phyloP scores from a whole-genome alignment of 2,329 filamentous ascomycete species.

The Aspergillus arachidicola region DNA sequence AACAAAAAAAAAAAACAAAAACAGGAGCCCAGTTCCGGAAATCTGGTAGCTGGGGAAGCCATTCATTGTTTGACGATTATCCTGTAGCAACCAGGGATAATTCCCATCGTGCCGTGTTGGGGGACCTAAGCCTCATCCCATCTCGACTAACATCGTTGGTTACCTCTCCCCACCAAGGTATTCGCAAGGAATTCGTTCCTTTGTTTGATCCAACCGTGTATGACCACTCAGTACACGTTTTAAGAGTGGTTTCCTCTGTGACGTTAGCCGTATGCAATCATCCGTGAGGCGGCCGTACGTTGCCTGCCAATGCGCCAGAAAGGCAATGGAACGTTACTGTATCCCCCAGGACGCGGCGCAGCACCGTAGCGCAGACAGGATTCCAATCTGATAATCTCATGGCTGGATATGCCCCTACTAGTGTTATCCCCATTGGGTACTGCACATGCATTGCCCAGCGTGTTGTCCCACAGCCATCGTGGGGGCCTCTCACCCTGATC shows the following conservation, averaged over 20 bases:
- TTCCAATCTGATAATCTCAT: constrained; percentile 6
- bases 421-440: neutral
- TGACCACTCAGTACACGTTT: neutral
- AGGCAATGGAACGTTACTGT: neutral
- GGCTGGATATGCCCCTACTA: neutral
- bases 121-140: neutral
- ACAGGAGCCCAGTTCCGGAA: neutral
- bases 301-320: constrained; percentile 1
- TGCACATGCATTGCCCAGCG: constrained; percentile 2
- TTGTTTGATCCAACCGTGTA: neutral
- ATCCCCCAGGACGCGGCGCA: neutral
- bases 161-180: neutral
- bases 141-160: neutral
- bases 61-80: neutral
- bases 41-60: neutral
- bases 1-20: neutral
- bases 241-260: neutral
- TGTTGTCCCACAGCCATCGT: constrained; percentile 5
- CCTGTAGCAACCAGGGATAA: neutral
- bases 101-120: neutral
- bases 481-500: constrained; percentile 1
- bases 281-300: neutral
- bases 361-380: neutral
- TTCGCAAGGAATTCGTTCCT: neutral
- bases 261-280: neutral